Percentiles rank a stretch among this genome's conserved stretches.
Evolutionary conservation across 495 filamentous ascomycete species (phyloP).

Genomic region (Penicillium turbatum): DNA sequence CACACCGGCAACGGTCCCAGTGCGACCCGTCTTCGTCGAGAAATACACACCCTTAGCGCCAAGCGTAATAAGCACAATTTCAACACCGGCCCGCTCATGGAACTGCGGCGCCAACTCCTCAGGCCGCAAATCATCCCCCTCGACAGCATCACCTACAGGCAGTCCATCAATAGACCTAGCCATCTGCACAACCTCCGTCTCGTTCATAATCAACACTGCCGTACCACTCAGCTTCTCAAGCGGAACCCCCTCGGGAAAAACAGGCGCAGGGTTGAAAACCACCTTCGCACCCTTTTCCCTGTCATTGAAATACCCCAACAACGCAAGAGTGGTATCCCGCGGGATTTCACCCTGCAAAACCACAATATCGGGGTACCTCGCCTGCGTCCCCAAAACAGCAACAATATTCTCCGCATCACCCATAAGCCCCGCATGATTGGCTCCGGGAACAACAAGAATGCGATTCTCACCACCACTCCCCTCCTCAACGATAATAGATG

Average conservation of each 20-base stretch:
- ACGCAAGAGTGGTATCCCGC: constrained; percentile 57
- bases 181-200: constrained; percentile 73
- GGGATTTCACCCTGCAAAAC: constrained; percentile 81
- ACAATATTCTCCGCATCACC: constrained; percentile 11
- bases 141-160: constrained; percentile 7
- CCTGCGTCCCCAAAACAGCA: background rate
- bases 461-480: constrained; percentile 59
- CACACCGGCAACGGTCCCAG: constrained; percentile 43
- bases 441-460: constrained; percentile 69
- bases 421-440: constrained; percentile 53
- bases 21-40: constrained; percentile 25
- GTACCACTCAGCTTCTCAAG: constrained; percentile 58
- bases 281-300: constrained; percentile 10
- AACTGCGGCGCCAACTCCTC: constrained; percentile 49
- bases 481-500: constrained; percentile 29
- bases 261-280: constrained; percentile 66
- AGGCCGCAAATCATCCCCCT: constrained; percentile 19
- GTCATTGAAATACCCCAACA: constrained; percentile 51
- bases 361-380: constrained; percentile 48
- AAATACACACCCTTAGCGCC: constrained; percentile 64
- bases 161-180: constrained; percentile 20
- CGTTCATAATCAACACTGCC: constrained; percentile 73
- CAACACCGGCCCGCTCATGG: constrained; percentile 51
- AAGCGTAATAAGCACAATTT: constrained; percentile 70
- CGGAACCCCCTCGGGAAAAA: constrained; percentile 38